Evolutionary conservation across 1,284 basidiomycete species (phyloP), one percentile per base, ranked within the genome.

Genomic region (Peniophora sp.): DNA sequence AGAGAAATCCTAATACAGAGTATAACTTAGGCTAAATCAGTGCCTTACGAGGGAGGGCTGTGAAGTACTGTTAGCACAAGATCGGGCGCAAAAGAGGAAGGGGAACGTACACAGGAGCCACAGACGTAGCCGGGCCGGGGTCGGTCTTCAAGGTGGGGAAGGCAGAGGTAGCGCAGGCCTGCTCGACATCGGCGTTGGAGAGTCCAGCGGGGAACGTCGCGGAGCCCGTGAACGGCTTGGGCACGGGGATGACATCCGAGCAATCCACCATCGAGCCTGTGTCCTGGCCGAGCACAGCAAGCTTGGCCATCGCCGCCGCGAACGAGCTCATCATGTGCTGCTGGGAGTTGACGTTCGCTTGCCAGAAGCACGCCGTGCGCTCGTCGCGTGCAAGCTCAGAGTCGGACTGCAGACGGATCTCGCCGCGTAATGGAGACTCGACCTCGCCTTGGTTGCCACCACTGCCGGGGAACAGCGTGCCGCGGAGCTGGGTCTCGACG

Each of bases 401-500:
- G 61, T 73, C 71, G n/a, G 69, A 71, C 51, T 68, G 66, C 18
- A 73, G 62, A 47, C 71, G 68, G n/a, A 73, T 59, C 52, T 69
- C 70, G 34, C 69, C 68, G 11, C 35, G 48, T 17, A 71, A 55
- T n/a, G 69, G 65, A 10, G 68, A 68, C 53, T 63, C 48, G 11
- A 65, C 67, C 50, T 72, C 68, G 9, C 68, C 69, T 47, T 60
- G 58, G 52, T 65, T 66, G 3, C 62, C 62, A 15, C 62, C 66
- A 17, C 60, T 67, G 22, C 68, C 63, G 32, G 66, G 66, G 59
- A 68, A 66, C 8, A 53, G 34, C 5, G 62, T 66, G 18, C 66
- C 66, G 34, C 62, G 57, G 14, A 71, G 60, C 51, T 64, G 63
- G 12, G 66, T 65, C 54, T 72, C 69, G 24, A 72, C 59, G 60